Evolutionary conservation across 2,329 filamentous ascomycete species (phyloP).

Genomic region (Trichophyton mentagrophytes): DNA sequence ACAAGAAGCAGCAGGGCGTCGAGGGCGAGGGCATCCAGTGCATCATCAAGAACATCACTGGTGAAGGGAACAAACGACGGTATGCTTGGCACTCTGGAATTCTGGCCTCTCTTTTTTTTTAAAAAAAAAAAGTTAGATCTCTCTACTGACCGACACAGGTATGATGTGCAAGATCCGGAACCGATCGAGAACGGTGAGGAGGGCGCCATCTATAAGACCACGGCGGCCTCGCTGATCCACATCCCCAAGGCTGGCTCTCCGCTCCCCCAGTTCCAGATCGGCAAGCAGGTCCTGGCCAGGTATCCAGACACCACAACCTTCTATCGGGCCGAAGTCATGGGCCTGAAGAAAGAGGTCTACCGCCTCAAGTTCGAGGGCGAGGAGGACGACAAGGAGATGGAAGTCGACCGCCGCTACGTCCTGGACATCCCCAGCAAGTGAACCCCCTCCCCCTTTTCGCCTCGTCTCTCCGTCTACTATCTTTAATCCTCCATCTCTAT

Average conservation of each 20-base stretch:
- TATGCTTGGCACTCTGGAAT: constrained; percentile 14
- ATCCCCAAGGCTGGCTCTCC: constrained; percentile 52
- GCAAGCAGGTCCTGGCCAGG: constrained; percentile 61
- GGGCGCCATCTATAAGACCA: constrained; percentile 50
- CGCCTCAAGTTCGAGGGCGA: constrained; percentile 66
- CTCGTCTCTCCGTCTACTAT: background rate
- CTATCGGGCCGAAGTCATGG: constrained; percentile 71
- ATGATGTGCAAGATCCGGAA: constrained; percentile 69
- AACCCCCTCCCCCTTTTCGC: background rate
- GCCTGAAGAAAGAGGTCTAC: constrained; percentile 43
- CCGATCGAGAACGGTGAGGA: constrained; percentile 57
- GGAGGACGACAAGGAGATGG: constrained; percentile 58
- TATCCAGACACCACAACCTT: constrained; percentile 79
- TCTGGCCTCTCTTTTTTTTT: too few relatives aligned
- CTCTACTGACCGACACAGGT: constrained; percentile 32
- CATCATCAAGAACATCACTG: constrained; percentile 60
- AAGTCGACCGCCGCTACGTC: constrained; percentile 63
- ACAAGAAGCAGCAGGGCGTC: constrained; percentile 38
- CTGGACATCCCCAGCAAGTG: constrained; percentile 52
- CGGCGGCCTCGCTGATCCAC: constrained; percentile 62
- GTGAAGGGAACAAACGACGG: constrained; percentile 58
- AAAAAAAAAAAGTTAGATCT: too few relatives aligned
- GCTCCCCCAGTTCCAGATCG: constrained; percentile 49
- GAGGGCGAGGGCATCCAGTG: constrained; percentile 55
- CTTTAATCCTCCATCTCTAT: background rate